Base-by-base conservation (phyloP, 768 basidiomycete species). In the Boletus pseudo-olivaceus region DNA sequence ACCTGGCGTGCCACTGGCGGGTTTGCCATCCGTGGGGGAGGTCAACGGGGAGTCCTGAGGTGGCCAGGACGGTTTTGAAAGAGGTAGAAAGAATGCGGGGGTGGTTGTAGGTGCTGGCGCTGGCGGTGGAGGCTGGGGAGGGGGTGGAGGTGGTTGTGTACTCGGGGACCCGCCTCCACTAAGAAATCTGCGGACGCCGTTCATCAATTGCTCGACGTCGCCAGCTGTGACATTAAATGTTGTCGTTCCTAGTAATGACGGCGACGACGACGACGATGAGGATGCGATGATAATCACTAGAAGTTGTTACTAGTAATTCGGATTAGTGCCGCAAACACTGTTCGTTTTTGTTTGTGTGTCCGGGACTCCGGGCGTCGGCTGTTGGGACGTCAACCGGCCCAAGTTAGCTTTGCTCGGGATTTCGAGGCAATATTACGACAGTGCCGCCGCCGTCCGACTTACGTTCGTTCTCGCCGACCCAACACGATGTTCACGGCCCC, bases 111-210 rank as follows among this genome's bases (percentile, higher is more conserved):
- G 58, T 29, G 58, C 47, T 51, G 64, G 49, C 42, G 58, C 50
- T 52, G 49, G 34, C 6, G 50, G 45, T 15, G 45, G 59, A 17
- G 57, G 19, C 17, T 51, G 49, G 12, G 61, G 45, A 53, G 64
- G 54, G 53, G 62, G 52, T 51, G 62, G 50, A 11, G 58, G 58
- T 65, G 63, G 62, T 49, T 71, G 72, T 47, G 72, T 60, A 49
- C 69, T 66, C 30, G 17, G n/a, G 55, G 73, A 61, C 47, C 73
- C 75, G 51, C 76, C 77, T 55, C 72, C 73, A 44, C 73, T 76
- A 52, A 86, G 77, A 60, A 87, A 76, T 72, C 83, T 80, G 62
- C 84, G 85, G 58, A 87, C 84, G 63, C 84, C 84, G 78, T 87
- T 85, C 86, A 88, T 87, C 66, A 55, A 56, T 59, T 50, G 46